phyloP scores from a whole-genome alignment of 2,329 filamentous ascomycete species.

The Sarocladiaceae sp. region DNA sequence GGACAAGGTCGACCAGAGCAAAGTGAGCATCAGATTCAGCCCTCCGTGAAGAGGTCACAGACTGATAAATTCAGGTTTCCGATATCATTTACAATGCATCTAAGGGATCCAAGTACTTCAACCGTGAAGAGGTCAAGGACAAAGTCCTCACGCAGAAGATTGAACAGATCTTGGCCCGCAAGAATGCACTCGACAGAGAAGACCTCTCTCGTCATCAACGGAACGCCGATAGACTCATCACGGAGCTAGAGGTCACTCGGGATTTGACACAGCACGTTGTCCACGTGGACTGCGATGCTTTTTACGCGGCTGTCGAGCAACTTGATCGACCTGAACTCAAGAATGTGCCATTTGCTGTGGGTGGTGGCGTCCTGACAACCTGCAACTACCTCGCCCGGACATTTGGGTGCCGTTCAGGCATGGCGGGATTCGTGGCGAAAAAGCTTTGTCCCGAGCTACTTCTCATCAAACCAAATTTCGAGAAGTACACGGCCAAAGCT shows the following conservation, averaged over 20 bases:
- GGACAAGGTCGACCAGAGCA: slow-evolving; percentile 85
- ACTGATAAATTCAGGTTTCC: slow-evolving; percentile 55
- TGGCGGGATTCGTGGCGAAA: slow-evolving; percentile 93
- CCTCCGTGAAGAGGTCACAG: neutral
- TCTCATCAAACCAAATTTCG: slow-evolving; percentile 76
- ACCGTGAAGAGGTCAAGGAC: slow-evolving; percentile 79
- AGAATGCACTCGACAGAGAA: slow-evolving; percentile 65
- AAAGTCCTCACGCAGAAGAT: slow-evolving; percentile 81
- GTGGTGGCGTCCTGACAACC: slow-evolving; percentile 57
- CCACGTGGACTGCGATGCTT: slow-evolving; percentile 95
- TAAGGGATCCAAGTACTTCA: slow-evolving; percentile 94
- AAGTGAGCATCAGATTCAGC: slow-evolving; percentile 54
- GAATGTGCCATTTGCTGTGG: slow-evolving; percentile 85
- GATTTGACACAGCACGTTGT: slow-evolving; percentile 82
- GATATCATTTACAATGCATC: slow-evolving; percentile 97
- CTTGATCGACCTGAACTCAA: slow-evolving; percentile 78
- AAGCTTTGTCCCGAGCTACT: slow-evolving; percentile 86
- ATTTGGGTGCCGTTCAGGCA: slow-evolving; percentile 86
- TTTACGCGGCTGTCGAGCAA: slow-evolving; percentile 91
- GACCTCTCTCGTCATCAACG: slow-evolving; percentile 69
- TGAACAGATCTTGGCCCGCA: slow-evolving; percentile 67
- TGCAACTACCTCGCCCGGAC: slow-evolving; percentile 86
- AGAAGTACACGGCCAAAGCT: slow-evolving; percentile 87
- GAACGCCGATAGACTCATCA: slow-evolving; percentile 73
- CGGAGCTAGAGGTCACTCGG: slow-evolving; percentile 68